These are phyloP conservation scores for Apophysomyces trapeziformis DNA, from an alignment of 371 early-diverging fungal genomes.

Conservation along the genomic window DNA sequence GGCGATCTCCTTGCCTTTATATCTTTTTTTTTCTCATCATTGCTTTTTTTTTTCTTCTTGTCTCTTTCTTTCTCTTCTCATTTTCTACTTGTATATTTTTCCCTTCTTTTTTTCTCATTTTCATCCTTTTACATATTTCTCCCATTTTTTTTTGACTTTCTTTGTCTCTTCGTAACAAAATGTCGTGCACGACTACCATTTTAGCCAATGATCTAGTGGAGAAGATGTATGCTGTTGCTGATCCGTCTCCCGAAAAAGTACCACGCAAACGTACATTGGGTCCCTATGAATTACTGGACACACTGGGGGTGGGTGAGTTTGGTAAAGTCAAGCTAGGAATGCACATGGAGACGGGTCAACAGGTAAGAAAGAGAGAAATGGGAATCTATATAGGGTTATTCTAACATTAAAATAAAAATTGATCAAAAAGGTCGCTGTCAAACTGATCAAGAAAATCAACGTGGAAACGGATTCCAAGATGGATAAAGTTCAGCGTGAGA, in stretches of 20 bases:
- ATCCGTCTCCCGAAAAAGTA: background rate
- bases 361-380: constrained; percentile 59
- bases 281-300: constrained; percentile 87
- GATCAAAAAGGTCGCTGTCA: constrained; percentile 66
- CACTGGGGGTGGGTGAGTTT: constrained; percentile 96
- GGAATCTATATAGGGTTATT: no score
- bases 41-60: background rate
- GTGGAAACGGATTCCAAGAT: constrained; percentile 66
- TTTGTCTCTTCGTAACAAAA: background rate
- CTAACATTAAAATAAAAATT: background rate
- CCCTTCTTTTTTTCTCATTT: background rate
- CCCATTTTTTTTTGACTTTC: background rate
- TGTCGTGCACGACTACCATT: background rate
- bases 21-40: constrained; percentile 10
- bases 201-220: background rate
- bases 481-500: constrained; percentile 74
- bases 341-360: constrained; percentile 83
- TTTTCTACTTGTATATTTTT: background rate
- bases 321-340: constrained; percentile 95
- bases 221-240: constrained; percentile 4
- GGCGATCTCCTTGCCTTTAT: constrained; percentile 11
- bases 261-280: constrained; percentile 62
- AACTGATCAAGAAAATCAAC: constrained; percentile 69
- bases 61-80: background rate
- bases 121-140: background rate